A percentile compares a stretch with the other conserved stretches of the same genome.
phyloP scores from a whole-genome alignment of 1,139 yeast species.

The Suhomyces bokatorum region DNA sequence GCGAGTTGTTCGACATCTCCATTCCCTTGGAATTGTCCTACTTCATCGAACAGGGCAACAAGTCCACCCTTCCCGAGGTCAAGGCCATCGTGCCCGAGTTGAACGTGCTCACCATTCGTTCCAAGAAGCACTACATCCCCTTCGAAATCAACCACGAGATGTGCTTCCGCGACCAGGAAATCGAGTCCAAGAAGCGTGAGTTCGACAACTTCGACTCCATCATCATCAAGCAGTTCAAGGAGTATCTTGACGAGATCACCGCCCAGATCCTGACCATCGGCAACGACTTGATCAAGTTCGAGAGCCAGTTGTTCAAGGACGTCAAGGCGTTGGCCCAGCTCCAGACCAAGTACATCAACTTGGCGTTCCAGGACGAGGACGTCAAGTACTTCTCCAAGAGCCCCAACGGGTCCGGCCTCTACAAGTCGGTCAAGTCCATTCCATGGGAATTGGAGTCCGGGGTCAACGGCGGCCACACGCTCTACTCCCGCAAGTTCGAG shows the following conservation, averaged over 20 bases:
- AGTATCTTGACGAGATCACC: slow-evolving; percentile 30
- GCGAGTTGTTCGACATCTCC: slow-evolving; percentile 22
- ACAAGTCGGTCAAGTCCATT: slow-evolving; percentile 22
- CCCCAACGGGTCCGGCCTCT: slow-evolving; percentile 22
- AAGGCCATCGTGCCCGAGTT: slow-evolving; percentile 34
- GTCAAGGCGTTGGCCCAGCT: slow-evolving; percentile 39
- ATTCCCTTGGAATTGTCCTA: slow-evolving; percentile 41
- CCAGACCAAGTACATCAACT: slow-evolving; percentile 34
- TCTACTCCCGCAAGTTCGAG: slow-evolving; percentile 31
- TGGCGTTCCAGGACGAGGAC: slow-evolving; percentile 20
- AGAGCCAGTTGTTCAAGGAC: slow-evolving; percentile 38
- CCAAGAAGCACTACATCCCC: slow-evolving; percentile 36
- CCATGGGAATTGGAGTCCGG: slow-evolving; percentile 26
- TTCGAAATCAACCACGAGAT: slow-evolving; percentile 44
- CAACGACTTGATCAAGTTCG: slow-evolving; percentile 36
- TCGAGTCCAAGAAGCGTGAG: slow-evolving; percentile 27
- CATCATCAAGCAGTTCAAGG: slow-evolving; percentile 33
- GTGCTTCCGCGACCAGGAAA: slow-evolving; percentile 29
- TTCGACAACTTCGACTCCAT: slow-evolving; percentile 33
- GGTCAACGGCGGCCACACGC: slow-evolving; percentile 15
- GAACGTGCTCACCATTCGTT: slow-evolving; percentile 34
- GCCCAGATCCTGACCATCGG: slow-evolving; percentile 37
- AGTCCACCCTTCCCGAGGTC: slow-evolving; percentile 27
- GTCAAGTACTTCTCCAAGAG: slow-evolving; percentile 18
- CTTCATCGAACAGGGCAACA: slow-evolving; percentile 22